These are phyloP conservation scores for Saccharomycopsis hybrid DNA, from an alignment of 1,139 yeast species.

Conservation along the genomic window DNA sequence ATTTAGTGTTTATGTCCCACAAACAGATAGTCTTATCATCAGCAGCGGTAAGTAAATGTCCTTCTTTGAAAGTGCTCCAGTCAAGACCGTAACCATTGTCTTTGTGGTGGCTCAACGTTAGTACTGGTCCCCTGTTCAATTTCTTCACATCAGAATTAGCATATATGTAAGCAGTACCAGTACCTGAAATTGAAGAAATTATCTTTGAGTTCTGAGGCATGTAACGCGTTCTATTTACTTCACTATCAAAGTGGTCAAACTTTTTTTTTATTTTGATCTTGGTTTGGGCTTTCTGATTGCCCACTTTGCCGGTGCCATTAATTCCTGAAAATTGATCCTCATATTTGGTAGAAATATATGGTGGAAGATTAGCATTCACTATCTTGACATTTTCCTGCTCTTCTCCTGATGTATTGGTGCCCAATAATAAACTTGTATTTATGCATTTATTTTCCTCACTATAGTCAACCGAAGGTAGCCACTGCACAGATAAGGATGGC, in stretches of 20 bases:
- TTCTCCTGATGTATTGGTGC: conserved; percentile 86
- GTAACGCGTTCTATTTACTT: conserved; percentile 76
- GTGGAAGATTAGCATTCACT: conserved; percentile 36
- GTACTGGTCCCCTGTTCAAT: conserved; percentile 24
- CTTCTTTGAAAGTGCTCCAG: conserved; percentile 48
- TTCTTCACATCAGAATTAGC: conserved; percentile 32
- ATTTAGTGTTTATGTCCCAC: conserved; percentile 39
- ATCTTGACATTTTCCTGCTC: conserved; percentile 73
- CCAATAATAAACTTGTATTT: conserved; percentile 48
- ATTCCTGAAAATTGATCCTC: conserved; percentile 23
- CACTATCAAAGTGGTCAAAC: conserved; percentile 42
- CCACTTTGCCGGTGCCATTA: conserved; percentile 25
- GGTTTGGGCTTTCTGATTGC: conserved; percentile 30
- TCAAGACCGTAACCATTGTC: conserved; percentile 70
- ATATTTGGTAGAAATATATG: conserved; percentile 5
- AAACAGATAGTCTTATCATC: conserved; percentile 60
- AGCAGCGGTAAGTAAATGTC: conserved; percentile 51
- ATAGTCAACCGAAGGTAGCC: conserved; percentile 49
- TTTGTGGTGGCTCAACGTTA: conserved; percentile 43
- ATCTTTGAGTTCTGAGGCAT: conserved; percentile 65
- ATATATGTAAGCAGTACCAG: conserved; percentile 66
- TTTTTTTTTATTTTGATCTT: conserved; percentile 33
- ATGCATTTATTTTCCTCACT: conserved; percentile 18
- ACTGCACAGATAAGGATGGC: conserved; percentile 76
- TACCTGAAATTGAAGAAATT: conserved; percentile 74